Evolutionary conservation across 129 eudicot genomes (phyloP).

Genomic region (Centaurea solstitialis): DNA sequence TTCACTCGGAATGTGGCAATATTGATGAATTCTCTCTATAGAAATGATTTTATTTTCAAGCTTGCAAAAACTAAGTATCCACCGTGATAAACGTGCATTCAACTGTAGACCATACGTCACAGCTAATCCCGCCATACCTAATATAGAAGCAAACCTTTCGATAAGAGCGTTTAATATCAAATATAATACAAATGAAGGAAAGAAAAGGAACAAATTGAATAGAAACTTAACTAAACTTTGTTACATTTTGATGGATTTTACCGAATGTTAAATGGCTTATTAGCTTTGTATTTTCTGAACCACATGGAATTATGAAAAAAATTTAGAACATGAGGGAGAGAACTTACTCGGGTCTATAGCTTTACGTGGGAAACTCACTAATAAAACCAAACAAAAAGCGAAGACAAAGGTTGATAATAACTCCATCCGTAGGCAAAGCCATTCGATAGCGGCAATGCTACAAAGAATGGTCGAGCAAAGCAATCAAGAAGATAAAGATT

Average conservation of each 20-base stretch:
- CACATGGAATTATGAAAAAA: neutral
- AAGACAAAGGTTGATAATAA: constrained; percentile 89
- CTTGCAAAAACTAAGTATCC: constrained; percentile 89
- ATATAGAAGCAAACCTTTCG: neutral
- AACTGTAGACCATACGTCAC: constrained; percentile 88
- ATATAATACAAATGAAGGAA: neutral
- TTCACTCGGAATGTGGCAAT: constrained; percentile 82
- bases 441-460: constrained; percentile 94
- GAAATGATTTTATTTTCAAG: constrained; percentile 91
- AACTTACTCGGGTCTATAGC: constrained; percentile 94
- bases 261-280: neutral
- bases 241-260: neutral
- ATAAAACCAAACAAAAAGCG: constrained; percentile 85
- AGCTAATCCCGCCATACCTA: constrained; percentile 94
- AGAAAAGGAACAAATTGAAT: neutral
- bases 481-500: constrained; percentile 92
- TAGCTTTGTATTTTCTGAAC: neutral
- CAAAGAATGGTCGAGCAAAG: constrained; percentile 94
- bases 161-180: neutral
- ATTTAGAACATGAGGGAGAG: neutral
- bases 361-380: constrained; percentile 95
- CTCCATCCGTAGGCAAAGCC: constrained; percentile 99
- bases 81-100: constrained; percentile 70
- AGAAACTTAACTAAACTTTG: neutral
- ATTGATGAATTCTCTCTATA: constrained; percentile 89